Base-by-base conservation (phyloP, 805 yeast species). In the Dipodascopsis uninucleata region DNA sequence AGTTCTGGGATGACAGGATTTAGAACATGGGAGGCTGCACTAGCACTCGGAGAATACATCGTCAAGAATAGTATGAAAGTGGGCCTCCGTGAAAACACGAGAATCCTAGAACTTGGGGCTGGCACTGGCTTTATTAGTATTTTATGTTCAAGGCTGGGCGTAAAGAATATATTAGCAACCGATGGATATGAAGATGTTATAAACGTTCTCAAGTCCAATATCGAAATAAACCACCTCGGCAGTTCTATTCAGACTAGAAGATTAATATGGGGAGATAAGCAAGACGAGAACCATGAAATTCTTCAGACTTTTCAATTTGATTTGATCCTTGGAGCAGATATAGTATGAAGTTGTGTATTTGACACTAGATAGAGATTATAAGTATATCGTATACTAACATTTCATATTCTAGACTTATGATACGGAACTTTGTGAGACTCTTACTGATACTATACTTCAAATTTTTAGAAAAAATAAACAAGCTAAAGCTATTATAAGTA, bases 21-120 rank as follows among this genome's bases (percentile, higher is more conserved):
- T 43, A 69, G 97, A 31, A 90, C 97, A 0, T 89, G 97, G 97
- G 96, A 87, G 59, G 97, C 96, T 2, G 83, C 95, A 0, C 55
- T 85, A 5, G 85, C 70, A 41, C 64, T 90, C 5, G 67, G 82
- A 1, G 71, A 78, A 29, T 82, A 67, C 55, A 54, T 85, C 12
- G 52, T 67, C 22, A 14, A 24, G 2, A n/a, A n/a, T n/a, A n/a
- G n/a, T n/a, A n/a, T n/a, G n/a, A 36, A 26, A 5, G n/a, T 8
- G 6, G 21, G 25, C 8, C 22, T 28, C 4, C 28, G 28, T 9
- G 8, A 6, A 4, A 59, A 59, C n/a, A 58, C 58, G 26, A 23
- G 41, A 14, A 66, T 84, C 0, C 60, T 85, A 8, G 97, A 89
- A 57, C 61, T 89, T 20, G 97, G 97, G 0, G 76, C 93, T 8